Evolutionary conservation across 768 basidiomycete species (phyloP).

Genomic region (Strobilomyces echinocephalus): DNA sequence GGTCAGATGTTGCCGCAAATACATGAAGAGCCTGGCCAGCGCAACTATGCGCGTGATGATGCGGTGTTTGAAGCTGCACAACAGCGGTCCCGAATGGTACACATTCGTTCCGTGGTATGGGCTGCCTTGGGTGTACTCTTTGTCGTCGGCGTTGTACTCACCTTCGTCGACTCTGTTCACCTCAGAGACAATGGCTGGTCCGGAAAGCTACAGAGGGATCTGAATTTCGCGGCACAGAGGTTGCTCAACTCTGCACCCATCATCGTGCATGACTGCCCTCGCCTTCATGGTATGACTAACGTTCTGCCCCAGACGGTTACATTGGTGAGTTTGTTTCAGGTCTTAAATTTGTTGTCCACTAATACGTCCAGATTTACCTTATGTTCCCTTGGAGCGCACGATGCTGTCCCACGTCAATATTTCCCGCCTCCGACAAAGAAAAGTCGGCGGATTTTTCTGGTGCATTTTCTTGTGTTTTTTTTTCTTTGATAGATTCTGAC

Average conservation of each 20-base stretch:
- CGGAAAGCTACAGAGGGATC: slow-evolving; percentile 53
- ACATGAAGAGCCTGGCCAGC: slow-evolving; percentile 26
- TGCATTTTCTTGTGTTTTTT: slow-evolving; percentile 27
- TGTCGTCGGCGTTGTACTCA: slow-evolving; percentile 40
- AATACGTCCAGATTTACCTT: slow-evolving; percentile 60
- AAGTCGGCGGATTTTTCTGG: slow-evolving; percentile 96
- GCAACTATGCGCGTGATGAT: slow-evolving; percentile 17
- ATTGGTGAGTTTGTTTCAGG: slow-evolving; percentile 43
- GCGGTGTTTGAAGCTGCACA: slow-evolving; percentile 14
- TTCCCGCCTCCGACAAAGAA: slow-evolving; percentile 71
- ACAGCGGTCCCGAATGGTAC: slow-evolving; percentile 19
- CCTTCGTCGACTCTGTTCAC: slow-evolving; percentile 41
- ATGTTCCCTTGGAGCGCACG: slow-evolving; percentile 55
- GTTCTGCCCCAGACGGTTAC: slow-evolving; percentile 52
- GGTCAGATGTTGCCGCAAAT: slow-evolving; percentile 74
- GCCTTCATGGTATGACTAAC: not conserved
- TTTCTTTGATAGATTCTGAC: not conserved
- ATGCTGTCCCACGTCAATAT: slow-evolving; percentile 82
- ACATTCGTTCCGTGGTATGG: slow-evolving; percentile 43
- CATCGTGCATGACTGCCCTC: slow-evolving; percentile 52
- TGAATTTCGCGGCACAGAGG: slow-evolving; percentile 50
- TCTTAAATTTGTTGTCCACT: not conserved
- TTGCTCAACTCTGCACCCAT: slow-evolving; percentile 62
- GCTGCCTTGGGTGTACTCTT: slow-evolving; percentile 40
- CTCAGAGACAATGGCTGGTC: slow-evolving; percentile 35